Percentiles rank a stretch among this genome's conserved stretches.
Evolutionary conservation across 2,329 filamentous ascomycete genomes (phyloP).

Genomic region (Xylariomycetidae sp.): DNA sequence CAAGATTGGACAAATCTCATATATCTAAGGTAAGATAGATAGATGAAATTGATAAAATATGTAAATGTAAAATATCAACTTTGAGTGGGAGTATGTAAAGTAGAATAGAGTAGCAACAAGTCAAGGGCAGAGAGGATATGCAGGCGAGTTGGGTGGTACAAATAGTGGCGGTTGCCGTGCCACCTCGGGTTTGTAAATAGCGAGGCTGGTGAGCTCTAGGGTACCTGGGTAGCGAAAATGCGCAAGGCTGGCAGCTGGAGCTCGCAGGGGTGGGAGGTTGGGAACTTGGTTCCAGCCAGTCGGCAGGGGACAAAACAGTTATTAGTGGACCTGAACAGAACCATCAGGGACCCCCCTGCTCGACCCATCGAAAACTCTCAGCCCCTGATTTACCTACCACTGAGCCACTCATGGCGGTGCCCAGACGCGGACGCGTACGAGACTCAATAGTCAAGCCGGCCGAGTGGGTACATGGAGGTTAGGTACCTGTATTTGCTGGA

Average conservation of each 20-base stretch:
- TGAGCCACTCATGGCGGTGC: no score
- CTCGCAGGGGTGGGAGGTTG: not conserved
- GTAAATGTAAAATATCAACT: not conserved
- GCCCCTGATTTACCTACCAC: no score
- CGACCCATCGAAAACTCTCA: no score
- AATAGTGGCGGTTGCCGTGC: conserved; percentile 44
- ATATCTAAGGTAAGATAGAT: conserved; percentile 3
- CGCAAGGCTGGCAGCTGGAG: conserved; percentile 21
- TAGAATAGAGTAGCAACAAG: not conserved
- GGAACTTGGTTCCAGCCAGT: not conserved
- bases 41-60: not conserved
- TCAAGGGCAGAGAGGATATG: conserved; percentile 2
- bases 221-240: conserved; percentile 16
- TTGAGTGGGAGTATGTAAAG: not conserved
- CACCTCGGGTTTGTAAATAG: conserved; percentile 37
- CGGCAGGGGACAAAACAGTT: conserved; percentile 3
- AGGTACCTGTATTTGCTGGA: no score
- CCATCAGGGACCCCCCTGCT: no score
- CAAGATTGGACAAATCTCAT: no score
- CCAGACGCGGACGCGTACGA: no score
- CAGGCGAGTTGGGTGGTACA: conserved; percentile 14
- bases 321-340: no score
- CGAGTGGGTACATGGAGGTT: no score
- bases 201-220: conserved; percentile 26
- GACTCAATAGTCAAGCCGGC: no score